Percentiles rank a stretch among this genome's conserved stretches.
phyloP scores from a whole-genome alignment of 1,139 yeast species.

The Kurtzmaniella natalensis region DNA sequence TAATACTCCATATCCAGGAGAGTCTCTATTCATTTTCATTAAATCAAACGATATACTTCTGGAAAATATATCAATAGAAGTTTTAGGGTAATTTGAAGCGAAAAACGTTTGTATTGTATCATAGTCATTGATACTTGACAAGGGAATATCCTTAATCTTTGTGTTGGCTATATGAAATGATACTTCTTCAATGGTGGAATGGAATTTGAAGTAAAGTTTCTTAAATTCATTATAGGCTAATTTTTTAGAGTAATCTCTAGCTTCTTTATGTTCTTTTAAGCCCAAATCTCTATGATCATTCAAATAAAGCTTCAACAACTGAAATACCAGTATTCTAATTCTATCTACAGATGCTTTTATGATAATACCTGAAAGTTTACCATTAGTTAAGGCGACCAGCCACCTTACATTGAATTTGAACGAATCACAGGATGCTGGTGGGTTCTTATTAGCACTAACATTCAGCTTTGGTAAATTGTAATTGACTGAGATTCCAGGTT shows the following conservation, averaged over 20 bases:
- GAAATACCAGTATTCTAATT: constrained; percentile 23
- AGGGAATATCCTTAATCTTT: constrained; percentile 30
- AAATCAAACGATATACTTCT: constrained; percentile 32
- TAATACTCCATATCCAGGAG: constrained; percentile 59
- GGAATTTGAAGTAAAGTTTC: constrained; percentile 14
- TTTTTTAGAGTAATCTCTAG: neutral
- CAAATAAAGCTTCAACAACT: constrained; percentile 14
- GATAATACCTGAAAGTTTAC: constrained; percentile 17
- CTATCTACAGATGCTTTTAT: constrained; percentile 25
- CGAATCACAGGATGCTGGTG: constrained; percentile 15
- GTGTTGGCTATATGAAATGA: constrained; percentile 31
- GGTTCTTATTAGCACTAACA: neutral
- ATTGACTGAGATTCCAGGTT: neutral
- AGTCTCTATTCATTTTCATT: constrained; percentile 25
- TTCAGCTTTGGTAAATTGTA: constrained; percentile 1
- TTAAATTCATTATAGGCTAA: constrained; percentile 6
- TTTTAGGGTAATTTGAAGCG: constrained; percentile 16
- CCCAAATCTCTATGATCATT: neutral
- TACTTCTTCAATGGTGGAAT: constrained; percentile 16
- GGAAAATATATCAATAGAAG: constrained; percentile 24
- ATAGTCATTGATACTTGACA: constrained; percentile 25
- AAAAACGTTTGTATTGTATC: constrained; percentile 26
- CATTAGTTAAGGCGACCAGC: constrained; percentile 16
- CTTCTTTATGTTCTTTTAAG: neutral
- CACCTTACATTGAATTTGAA: constrained; percentile 20